These are phyloP conservation scores for Thozetella sp. DNA, from an alignment of 495 filamentous ascomycete species.

Conservation along the genomic window DNA sequence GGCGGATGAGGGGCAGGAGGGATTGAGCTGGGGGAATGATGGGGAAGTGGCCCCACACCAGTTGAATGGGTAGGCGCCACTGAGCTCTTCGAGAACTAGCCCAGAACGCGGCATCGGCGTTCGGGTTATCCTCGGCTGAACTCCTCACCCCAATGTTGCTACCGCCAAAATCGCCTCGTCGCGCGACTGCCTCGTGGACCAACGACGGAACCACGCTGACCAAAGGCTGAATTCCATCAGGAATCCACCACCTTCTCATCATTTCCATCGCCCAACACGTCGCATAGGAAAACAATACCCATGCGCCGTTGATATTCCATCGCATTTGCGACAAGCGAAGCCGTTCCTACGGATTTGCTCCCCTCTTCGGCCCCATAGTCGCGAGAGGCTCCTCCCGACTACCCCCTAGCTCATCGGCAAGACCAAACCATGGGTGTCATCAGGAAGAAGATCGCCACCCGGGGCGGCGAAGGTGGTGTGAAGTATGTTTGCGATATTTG, in stretches of 20 bases:
- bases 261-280: background rate
- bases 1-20: no score
- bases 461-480: conserved; percentile 88
- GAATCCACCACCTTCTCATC: background rate
- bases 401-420: background rate
- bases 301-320: background rate
- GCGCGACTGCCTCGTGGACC: background rate
- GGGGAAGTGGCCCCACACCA: no score
- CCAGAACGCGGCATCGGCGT: background rate
- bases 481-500: conserved; percentile 97
- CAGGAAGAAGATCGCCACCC: conserved; percentile 88
- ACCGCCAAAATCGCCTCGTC: background rate
- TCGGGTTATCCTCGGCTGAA: background rate
- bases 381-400: background rate
- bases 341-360: background rate
- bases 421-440: conserved; percentile 79
- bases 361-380: background rate
- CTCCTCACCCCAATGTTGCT: background rate
- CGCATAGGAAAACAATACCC: background rate
- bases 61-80: no score
- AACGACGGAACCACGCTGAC: background rate
- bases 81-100: background rate
- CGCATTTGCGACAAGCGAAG: background rate
- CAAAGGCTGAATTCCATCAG: background rate
- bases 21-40: no score